Evolutionary conservation across 495 filamentous ascomycete genomes (phyloP).

Genomic region (Thozetella sp.): DNA sequence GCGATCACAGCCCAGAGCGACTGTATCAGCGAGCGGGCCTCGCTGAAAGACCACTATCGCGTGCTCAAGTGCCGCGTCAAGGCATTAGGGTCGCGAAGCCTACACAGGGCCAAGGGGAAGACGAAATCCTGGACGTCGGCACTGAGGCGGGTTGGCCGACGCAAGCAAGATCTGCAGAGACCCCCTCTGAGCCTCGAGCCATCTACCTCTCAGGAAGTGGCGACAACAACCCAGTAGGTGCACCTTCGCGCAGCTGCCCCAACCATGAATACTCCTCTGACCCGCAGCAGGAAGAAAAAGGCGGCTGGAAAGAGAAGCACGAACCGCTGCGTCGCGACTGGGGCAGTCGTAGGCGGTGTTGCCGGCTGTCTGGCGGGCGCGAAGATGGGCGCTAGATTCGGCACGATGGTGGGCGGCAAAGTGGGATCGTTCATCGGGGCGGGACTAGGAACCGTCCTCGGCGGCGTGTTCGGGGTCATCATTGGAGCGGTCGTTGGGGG

Average conservation of each 20-base stretch:
- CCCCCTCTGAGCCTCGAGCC: too few species aligned
- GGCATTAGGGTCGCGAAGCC: background rate
- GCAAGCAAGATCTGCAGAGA: too few species aligned
- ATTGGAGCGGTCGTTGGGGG: background rate
- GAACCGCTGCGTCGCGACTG: background rate
- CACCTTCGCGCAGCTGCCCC: too few species aligned
- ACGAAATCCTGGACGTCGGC: too few species aligned
- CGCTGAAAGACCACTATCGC: background rate
- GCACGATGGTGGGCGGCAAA: background rate
- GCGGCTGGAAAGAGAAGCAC: background rate
- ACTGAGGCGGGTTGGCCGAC: too few species aligned
- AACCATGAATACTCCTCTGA: too few species aligned
- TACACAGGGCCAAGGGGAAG: too few species aligned
- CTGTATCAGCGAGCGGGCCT: background rate
- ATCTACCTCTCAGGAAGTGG: too few species aligned
- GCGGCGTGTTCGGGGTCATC: background rate
- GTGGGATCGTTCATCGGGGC: background rate
- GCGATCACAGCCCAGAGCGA: background rate
- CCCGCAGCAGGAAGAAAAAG: background rate
- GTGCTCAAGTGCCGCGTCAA: conserved; percentile 1
- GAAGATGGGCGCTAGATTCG: background rate
- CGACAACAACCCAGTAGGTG: too few species aligned
- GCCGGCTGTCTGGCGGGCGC: background rate
- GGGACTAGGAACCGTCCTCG: background rate
- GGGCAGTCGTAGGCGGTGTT: background rate